A percentile compares a stretch with the other conserved stretches of the same genome.
phyloP scores from a whole-genome alignment of 768 basidiomycete genomes.

The Tubosaeta brunneosetosa region DNA sequence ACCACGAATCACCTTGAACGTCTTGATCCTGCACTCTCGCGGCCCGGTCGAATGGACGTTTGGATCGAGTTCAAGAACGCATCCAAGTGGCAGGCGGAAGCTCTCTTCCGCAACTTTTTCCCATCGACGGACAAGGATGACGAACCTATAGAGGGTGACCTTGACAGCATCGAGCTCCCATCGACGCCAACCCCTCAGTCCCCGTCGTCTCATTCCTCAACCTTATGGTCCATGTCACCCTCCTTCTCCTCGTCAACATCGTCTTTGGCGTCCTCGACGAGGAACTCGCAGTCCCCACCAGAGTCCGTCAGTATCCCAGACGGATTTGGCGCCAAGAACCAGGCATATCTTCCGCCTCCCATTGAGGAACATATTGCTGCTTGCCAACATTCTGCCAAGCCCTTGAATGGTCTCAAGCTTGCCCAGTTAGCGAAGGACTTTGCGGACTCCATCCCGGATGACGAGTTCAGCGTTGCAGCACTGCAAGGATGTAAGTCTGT shows the following conservation, averaged over 20 bases:
- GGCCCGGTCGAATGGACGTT: constrained; percentile 90
- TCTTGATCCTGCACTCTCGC: constrained; percentile 85
- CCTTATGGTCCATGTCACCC: constrained; percentile 41
- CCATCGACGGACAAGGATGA: constrained; percentile 60
- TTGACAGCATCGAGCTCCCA: constrained; percentile 44
- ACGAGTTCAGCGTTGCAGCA: constrained; percentile 85
- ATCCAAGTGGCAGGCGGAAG: constrained; percentile 79
- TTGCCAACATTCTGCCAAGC: constrained; percentile 58
- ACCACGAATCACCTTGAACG: constrained; percentile 91
- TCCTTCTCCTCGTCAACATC: constrained; percentile 42
- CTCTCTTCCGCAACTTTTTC: constrained; percentile 88
- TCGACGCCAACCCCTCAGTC: constrained; percentile 39
- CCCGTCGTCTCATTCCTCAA: constrained; percentile 43
- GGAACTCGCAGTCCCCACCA: constrained; percentile 24
- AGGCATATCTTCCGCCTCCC: constrained; percentile 60
- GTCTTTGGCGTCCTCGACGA: constrained; percentile 32
- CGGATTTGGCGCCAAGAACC: constrained; percentile 51
- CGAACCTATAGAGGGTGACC: constrained; percentile 36
- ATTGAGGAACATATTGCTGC: constrained; percentile 54
- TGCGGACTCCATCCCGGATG: constrained; percentile 77
- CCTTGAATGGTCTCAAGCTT: constrained; percentile 60
- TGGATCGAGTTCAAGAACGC: constrained; percentile 90
- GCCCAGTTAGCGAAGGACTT: constrained; percentile 71
- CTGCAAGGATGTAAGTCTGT: constrained; percentile 79
- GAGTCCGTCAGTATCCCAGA: constrained; percentile 17